These are phyloP conservation scores for Dothistroma septosporum DNA, from an alignment of 2,329 filamentous ascomycete species.

Conservation along the genomic window DNA sequence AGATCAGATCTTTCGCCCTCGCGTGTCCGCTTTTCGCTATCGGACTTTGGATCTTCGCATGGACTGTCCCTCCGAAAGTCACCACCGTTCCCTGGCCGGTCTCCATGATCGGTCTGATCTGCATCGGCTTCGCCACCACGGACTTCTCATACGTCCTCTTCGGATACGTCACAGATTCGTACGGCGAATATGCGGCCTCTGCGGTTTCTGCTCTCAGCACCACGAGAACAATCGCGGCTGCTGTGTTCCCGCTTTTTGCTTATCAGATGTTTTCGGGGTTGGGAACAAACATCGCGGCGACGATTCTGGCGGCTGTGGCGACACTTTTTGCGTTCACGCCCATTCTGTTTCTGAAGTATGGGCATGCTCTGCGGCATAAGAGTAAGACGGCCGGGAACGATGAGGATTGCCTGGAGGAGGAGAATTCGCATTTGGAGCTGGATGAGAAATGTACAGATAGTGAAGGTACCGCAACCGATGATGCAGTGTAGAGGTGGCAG, in stretches of 20 bases:
- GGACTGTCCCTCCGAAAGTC: constrained; percentile 22
- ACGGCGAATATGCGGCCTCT: constrained; percentile 55
- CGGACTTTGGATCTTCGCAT: constrained; percentile 30
- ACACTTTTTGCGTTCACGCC: constrained; percentile 34
- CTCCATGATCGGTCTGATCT: constrained; percentile 16
- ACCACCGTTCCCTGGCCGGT: constrained; percentile 21
- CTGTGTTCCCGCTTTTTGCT: constrained; percentile 54
- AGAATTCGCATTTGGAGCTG: neutral
- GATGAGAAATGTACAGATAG: neutral
- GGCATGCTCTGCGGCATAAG: neutral
- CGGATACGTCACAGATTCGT: constrained; percentile 63
- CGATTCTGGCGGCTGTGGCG: constrained; percentile 36
- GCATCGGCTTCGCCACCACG: constrained; percentile 24
- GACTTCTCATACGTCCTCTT: constrained; percentile 24
- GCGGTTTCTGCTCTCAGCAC: constrained; percentile 62
- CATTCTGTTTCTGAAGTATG: constrained; percentile 19
- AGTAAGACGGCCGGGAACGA: neutral
- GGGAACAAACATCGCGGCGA: constrained; percentile 34
- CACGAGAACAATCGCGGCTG: constrained; percentile 51
- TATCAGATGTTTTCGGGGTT: constrained; percentile 54
- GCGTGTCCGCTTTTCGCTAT: constrained; percentile 15
- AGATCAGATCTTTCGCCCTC: constrained; percentile 23
- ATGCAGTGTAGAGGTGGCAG: no score
- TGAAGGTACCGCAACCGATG: neutral
- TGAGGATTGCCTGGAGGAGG: neutral